Evolutionary conservation across 495 filamentous ascomycete genomes (phyloP).

Genomic region (Neurospora sp.): DNA sequence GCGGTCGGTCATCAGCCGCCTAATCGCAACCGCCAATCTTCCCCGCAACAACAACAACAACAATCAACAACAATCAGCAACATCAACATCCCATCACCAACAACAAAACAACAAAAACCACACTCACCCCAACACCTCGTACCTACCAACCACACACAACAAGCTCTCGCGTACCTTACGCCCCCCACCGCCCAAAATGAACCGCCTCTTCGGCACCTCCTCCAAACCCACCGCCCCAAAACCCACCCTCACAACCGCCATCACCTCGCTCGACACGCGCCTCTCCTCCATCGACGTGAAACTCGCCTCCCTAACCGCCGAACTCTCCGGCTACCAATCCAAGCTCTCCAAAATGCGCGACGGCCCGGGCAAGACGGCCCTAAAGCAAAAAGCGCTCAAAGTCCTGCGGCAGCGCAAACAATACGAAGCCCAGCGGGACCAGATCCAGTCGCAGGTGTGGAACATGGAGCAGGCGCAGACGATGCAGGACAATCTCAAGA

Average conservation of each 20-base stretch:
- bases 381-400: slow-evolving; percentile 92
- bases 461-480: slow-evolving; percentile 99
- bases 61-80: neutral
- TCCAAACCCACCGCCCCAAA: slow-evolving; percentile 65
- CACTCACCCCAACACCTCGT: neutral
- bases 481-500: slow-evolving; percentile 99
- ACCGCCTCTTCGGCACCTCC: slow-evolving; percentile 80
- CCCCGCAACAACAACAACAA: neutral
- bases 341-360: slow-evolving; percentile 92
- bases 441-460: slow-evolving; percentile 91
- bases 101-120: neutral
- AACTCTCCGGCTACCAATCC: slow-evolving; percentile 79
- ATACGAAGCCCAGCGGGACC: slow-evolving; percentile 90
- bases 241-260: slow-evolving; percentile 78
- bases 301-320: slow-evolving; percentile 80
- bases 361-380: slow-evolving; percentile 84
- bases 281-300: slow-evolving; percentile 91
- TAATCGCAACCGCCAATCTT: neutral
- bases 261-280: slow-evolving; percentile 79
- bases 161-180: neutral
- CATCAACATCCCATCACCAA: neutral
- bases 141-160: neutral
- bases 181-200: slow-evolving; percentile 49
- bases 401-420: slow-evolving; percentile 92
- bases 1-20: neutral